Percentiles rank a stretch among this genome's conserved stretches.
phyloP scores from a whole-genome alignment of 345 rosid species.

The Camelina laxa region DNA sequence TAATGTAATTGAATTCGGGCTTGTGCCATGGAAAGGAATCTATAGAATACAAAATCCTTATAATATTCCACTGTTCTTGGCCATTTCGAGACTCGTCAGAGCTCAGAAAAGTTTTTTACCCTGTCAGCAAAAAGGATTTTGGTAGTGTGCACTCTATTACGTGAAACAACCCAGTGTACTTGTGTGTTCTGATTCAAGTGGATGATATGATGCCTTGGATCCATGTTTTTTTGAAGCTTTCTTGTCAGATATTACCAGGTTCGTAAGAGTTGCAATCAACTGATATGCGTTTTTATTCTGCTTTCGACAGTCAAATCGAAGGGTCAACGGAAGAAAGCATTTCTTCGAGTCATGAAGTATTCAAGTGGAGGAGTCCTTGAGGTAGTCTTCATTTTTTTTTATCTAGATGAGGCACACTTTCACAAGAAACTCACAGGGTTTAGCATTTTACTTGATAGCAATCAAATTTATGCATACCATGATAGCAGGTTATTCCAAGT shows the following conservation, averaged over 20 bases:
- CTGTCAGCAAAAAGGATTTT: neutral
- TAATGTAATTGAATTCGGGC: neutral
- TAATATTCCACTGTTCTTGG: conserved; percentile 13
- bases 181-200: conserved; percentile 9
- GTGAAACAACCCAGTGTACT: neutral
- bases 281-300: conserved; percentile 22
- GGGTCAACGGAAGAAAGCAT: conserved; percentile 75
- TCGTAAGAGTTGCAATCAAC: neutral
- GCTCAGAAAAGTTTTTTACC: neutral
- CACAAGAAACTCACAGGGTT: neutral
- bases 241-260: neutral
- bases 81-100: neutral
- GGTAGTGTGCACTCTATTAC: neutral
- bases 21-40: neutral
- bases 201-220: neutral
- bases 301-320: conserved; percentile 69
- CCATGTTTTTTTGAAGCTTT: neutral
- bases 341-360: conserved; percentile 92
- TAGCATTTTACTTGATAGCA: neutral
- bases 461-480: neutral
- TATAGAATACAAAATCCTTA: neutral
- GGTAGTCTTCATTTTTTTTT: conserved; percentile 54
- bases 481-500: conserved; percentile 24
- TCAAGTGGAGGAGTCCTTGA: conserved; percentile 97
- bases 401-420: neutral